phyloP scores from a whole-genome alignment of 148 eudicot species.

The Arctostaphylos glauca region DNA sequence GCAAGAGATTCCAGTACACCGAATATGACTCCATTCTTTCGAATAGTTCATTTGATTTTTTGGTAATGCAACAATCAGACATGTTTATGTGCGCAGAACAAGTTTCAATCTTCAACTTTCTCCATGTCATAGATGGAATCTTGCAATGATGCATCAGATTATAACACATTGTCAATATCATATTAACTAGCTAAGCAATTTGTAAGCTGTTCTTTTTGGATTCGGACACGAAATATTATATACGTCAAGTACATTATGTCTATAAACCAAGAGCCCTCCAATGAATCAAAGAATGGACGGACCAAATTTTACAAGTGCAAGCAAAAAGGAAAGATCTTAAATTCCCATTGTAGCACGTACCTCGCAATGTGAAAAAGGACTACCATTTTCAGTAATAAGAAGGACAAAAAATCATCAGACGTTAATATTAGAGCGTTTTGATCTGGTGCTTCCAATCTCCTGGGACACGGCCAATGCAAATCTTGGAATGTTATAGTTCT shows the following conservation, averaged over 20 bases:
- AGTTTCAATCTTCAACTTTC: neutral
- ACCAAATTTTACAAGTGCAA: constrained; percentile 15
- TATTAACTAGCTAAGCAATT: neutral
- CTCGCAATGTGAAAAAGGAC: neutral
- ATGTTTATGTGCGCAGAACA: neutral
- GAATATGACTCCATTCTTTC: neutral
- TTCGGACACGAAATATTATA: neutral
- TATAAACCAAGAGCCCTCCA: neutral
- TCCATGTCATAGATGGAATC: neutral
- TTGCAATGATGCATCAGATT: neutral
- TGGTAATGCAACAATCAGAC: neutral
- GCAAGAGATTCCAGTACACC: neutral
- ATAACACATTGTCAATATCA: neutral
- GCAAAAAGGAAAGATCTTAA: neutral
- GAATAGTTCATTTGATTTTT: neutral
- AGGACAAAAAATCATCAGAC: constrained; percentile 34
- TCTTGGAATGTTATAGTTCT: constrained; percentile 56
- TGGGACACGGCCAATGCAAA: constrained; percentile 44
- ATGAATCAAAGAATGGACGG: constrained; percentile 29
- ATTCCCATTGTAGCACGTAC: neutral
- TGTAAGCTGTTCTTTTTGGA: neutral
- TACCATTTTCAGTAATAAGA: neutral
- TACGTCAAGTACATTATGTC: neutral
- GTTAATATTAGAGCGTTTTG: constrained; percentile 81
- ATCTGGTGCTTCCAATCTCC: constrained; percentile 54